Base-by-base conservation (phyloP, 164 flowering plant species). In the Aristolochia californica region DNA sequence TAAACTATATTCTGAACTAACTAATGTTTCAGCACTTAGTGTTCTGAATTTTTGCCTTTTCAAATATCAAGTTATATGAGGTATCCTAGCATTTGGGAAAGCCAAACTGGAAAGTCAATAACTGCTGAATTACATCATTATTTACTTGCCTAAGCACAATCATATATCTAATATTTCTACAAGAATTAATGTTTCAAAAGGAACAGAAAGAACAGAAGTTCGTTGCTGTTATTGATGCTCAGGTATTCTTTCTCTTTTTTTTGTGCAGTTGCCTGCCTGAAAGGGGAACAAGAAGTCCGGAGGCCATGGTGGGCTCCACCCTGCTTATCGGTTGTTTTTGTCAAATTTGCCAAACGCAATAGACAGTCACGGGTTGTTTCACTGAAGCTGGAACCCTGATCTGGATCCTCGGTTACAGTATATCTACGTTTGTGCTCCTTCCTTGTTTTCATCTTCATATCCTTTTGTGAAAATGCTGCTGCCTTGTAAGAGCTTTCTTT, bases 241-340 rank as follows among this genome's bases (percentile, higher is more conserved):
- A 50, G 3, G 13, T 20, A 28, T 38, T 40, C 20, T 22, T 15
- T 58, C 16, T 59, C 25, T 4, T 21, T 5, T 43, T 34, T 28
- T 27, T 58, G 40, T 64, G 26, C 83, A 91, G 98, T 91, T 77
- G 98, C 98, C 61, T 88, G 96, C 70, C 66, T 91, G 71, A 91
- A 88, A 76, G 97, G 98, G 15, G 98, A 88, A 72, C 95, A 91
- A 72, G 89, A 78, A 61, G 87, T 91, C 12, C 89, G 94, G 17
- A 75, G 89, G 59, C 98, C 98, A 53, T 91, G 98, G 98, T 91
- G 98, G 98, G 98, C 96, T 17, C 98, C 98, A 9, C 70, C 90
- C n/a, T 91, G 96, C 78, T 74, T 91, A 26, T 83, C 96, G 4
- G 69, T 73, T 55, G 78, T 81, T 55, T 88, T 82, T 73, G 77